Evolutionary conservation across 371 early-diverging fungal genomes (phyloP), one percentile per base, ranked within the genome.

Genomic region (Lichtheimia corymbifera): DNA sequence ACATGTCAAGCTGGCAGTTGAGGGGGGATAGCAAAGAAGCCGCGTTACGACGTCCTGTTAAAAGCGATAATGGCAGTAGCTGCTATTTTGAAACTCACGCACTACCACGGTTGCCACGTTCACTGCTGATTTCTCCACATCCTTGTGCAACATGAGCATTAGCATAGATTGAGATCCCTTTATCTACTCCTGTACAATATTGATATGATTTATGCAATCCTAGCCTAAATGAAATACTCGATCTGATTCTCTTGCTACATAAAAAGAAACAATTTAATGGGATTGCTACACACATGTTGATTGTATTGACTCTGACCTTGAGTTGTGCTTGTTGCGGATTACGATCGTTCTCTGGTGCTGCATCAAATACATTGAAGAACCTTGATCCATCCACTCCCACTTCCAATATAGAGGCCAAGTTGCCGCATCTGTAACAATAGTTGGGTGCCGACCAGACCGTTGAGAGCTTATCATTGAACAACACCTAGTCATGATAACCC

Each of bases 391-490:
- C 83, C 3, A 82, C 86, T 42, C 88, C 89, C 14, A 99, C 91
- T 73, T 99, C 96, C 49, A 99, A 79, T 18, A 97, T 87, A 4
- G 93, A 91, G 0, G 97, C 99, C 61, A 95, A 55, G 67, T 99
- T 99, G 12, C 97, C 97, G 53, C 96, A 97, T 13, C 98, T 85
- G 65, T 97, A 96, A 72, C 99, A 99, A 71, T 99, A 97, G 70
- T 88, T 90, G 13, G 90, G 90, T 14, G 91, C 91, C 18, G 92
- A 91, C 96, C 96, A 96, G 2, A 96, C 96, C 0, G 96, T 95
- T 5, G 91, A 90, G 6, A 94, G 83, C 62, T 85, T 88, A 58
- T 94, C 91, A 66, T 94, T 91, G 75, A 89, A 94, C n/a, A 93
- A 72, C 4, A 93, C 82, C 80, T 84, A 54, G 14, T 11, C 15